Base-by-base conservation (phyloP, 495 filamentous ascomycete species). In the Neurospora sp. region DNA sequence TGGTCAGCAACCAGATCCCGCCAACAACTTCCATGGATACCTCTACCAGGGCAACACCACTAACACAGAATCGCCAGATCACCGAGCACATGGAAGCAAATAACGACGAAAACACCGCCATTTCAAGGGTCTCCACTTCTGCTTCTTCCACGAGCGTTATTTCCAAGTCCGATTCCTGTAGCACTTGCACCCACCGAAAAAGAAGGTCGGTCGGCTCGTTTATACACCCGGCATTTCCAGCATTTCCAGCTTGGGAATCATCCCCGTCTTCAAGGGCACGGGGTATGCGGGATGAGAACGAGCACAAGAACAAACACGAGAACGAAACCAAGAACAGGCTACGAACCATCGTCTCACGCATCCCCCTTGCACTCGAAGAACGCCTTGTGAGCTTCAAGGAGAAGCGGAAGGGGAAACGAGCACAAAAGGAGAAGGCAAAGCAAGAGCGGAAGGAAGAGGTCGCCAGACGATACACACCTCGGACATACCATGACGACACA, bases 51-150 rank as follows among this genome's bases (percentile, higher is more conserved):
- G 59, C 39, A 8, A n/a, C 59, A 53, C 18, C 10, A 40, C 71
- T 74, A 71, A 72, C 72, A 35, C n/a, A 41, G 16, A 31, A 70
- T 42, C 40, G 12, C 11, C 74, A 78, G 77, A 70, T 76, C 53
- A 42, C 41, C 41, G 41, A 42, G 41, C 6, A 44, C 42, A n/a
- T 44, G 2, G 6, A 18, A n/a, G 42, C 42, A 44, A 44, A n/a
- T 7, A 44, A 44, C 42, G 42, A 44, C 42, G 3, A 9, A n/a
- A 18, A 44, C 42, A 18, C 42, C 42, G 6, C 41, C 8, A 7
- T 42, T 16, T 42, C 41, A 18, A 18, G 41, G 7, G 16, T 42
- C 16, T 16, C 7, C 41, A 3, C 41, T 42, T 44, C 16, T 44
- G 42, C 9, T 44, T 44, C 42, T n/a, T n/a, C 18, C 39, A 16